Conservation (phyloP, 2,329 filamentous ascomycete species). For the Cyclaneusma minus region DNA sequence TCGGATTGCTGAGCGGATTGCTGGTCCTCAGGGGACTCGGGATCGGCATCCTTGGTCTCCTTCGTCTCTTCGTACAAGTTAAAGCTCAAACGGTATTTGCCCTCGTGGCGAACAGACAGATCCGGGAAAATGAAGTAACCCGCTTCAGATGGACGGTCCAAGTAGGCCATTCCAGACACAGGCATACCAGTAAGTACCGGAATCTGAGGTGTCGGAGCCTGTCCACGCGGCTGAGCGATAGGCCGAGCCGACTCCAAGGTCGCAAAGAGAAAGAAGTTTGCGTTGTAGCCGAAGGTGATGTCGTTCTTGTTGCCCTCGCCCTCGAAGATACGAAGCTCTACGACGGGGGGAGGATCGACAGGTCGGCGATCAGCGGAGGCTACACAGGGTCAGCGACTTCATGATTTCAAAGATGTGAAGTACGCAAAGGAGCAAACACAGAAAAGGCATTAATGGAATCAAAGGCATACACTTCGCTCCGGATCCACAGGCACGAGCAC, state of each 20-base stretch:
- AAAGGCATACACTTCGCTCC: constrained; percentile 74
- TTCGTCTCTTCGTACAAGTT: constrained; percentile 90
- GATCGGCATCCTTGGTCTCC: constrained; percentile 52
- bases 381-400: constrained; percentile 20
- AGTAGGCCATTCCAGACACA: constrained; percentile 88
- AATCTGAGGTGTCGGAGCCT: constrained; percentile 51
- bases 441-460: constrained; percentile 1
- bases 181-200: constrained; percentile 88
- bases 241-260: constrained; percentile 76
- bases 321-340: constrained; percentile 77
- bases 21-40: constrained; percentile 21
- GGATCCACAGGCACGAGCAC: constrained; percentile 85
- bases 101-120: constrained; percentile 88
- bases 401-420: constrained; percentile 4
- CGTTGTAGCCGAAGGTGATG: constrained; percentile 82
- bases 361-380: constrained; percentile 78
- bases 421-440: constrained; percentile 13
- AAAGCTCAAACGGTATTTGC: constrained; percentile 80
- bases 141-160: constrained; percentile 65
- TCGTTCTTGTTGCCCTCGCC: constrained; percentile 40
- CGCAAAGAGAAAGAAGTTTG: constrained; percentile 94
- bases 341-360: constrained; percentile 87
- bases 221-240: constrained; percentile 67
- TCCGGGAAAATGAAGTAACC: constrained; percentile 98
- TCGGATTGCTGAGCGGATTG: constrained; percentile 25